Percentiles rank a stretch among this genome's conserved stretches.
phyloP scores from a whole-genome alignment of 306 rosid species.

The Rosa lucieae region DNA sequence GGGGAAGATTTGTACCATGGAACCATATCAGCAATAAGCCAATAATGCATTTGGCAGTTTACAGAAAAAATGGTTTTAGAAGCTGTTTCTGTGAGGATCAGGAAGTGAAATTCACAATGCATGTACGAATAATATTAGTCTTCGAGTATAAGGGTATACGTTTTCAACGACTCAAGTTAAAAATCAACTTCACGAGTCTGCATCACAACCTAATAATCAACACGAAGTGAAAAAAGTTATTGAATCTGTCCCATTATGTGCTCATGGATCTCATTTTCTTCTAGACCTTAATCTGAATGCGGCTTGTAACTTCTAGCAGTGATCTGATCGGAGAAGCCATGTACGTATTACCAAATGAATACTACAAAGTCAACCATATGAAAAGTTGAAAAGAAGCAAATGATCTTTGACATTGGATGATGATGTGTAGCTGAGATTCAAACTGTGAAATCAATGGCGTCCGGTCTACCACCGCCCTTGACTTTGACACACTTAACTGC shows the following conservation, averaged over 20 bases:
- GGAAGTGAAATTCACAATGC: background rate
- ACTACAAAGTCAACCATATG: background rate
- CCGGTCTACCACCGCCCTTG: slow-evolving; percentile 8
- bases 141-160: background rate
- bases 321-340: background rate
- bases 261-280: background rate
- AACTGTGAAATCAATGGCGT: background rate
- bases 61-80: background rate
- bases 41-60: background rate
- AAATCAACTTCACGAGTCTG: background rate
- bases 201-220: no score
- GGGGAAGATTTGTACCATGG: background rate
- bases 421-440: background rate
- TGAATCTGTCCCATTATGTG: background rate
- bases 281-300: slow-evolving; percentile 7
- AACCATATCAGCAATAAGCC: background rate
- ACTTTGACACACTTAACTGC: background rate
- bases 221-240: background rate
- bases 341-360: background rate
- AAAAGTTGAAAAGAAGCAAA: background rate
- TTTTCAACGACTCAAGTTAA: background rate
- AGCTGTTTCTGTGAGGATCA: background rate
- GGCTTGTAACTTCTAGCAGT: background rate
- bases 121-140: background rate
- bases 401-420: background rate